Evolutionary conservation across 1,139 yeast genomes (phyloP), one percentile per base, ranked within the genome.

Genomic region (Magnusiomyces tetraspermus): DNA sequence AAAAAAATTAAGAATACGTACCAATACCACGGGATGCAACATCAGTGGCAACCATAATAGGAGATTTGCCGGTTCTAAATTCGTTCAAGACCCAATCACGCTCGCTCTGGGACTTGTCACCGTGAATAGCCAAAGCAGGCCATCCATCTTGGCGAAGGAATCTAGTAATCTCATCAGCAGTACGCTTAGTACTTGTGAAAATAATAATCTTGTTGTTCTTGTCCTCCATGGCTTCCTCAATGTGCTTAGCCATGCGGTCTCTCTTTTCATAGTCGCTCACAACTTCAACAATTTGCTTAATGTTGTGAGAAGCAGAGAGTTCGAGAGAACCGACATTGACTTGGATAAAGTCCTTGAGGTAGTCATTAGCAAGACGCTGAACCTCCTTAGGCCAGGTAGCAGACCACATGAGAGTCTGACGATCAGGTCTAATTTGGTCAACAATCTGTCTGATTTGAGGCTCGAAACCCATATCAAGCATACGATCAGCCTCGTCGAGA

Each of bases 1-100:
- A 6, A 13, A 43, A 24, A 50, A 45, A 49, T 44, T 8, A 10
- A n/a, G n/a, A 23, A 31, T 72, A 86, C 97, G 75, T 88, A 89
- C 96, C 98, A 78, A 92, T 90, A 82, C 98, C 98, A 80, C 98
- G 88, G 61, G 98, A 96, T 58, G 98, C 98, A 71, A 92, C 98
- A 73, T 92, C 98, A 62, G 98, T 92, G 59, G 98, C 98, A 69
- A 90, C 96, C 97, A 92, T 89, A 67, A 92, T 85, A 60, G 97
- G 96, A 54, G 94, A 82, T 70, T 83, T 85, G 63, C 97, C 97
- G 57, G 81, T 70, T 78, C 85, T 86, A 77, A 92, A 92, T 73
- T 92, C 96, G 62, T 76, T 78, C 72, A 92, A 77, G 62, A 92
- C 98, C 97, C 97, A 92, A 74, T 92, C 98, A 78, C 98, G 90